Evolutionary conservation across 768 basidiomycete genomes (phyloP), one percentile per base, ranked within the genome.

Genomic region (Hericium alpestre): DNA sequence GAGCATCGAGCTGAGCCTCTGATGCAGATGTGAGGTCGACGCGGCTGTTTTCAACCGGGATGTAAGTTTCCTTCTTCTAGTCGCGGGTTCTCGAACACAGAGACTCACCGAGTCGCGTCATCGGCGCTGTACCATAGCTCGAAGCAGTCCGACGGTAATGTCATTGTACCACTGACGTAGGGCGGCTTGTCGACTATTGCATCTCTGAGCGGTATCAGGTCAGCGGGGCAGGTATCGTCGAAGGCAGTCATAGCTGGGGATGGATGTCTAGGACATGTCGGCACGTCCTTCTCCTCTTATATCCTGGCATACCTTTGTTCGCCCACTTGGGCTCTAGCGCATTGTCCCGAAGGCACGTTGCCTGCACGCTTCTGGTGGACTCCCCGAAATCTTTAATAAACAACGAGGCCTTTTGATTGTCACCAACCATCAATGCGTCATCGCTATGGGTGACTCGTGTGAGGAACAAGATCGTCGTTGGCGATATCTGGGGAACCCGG

Each of bases 1-100:
- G 70, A 3, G 56, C 38, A 12, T 66, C 56, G 32, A 71, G 58
- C 9, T 62, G 51, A 3, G 54, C 62, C 3, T 50, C 57, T 1
- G 49, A 22, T 10, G 59, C 25, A n/a, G 40, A 40, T 13, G 53
- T 12, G 20, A 65, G 53, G 52, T 63, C 57, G 53, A 66, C 52
- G 20, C 53, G 40, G 8, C 60, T 65, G 51, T n/a, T 20, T 23
- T 13, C 32, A 51, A 12, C 8, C 41, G 15, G 32, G 1, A 7
- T 32, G 32, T 32, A 8, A 32, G 32, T 32, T 10, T 43, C 41
- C 4, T 15, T 15, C 41, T 15, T 15, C 41, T 15, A 10, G 13
- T 1, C 15, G 41, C 15, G 18, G 18, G 15, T 15, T 16, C 16
- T 43, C 6, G 4, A 18, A 15, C 16, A 15, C 15, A 43, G 41